Evolutionary conservation across 1,284 basidiomycete genomes (phyloP).

Genomic region (Pseudozyma tsukubaensis): DNA sequence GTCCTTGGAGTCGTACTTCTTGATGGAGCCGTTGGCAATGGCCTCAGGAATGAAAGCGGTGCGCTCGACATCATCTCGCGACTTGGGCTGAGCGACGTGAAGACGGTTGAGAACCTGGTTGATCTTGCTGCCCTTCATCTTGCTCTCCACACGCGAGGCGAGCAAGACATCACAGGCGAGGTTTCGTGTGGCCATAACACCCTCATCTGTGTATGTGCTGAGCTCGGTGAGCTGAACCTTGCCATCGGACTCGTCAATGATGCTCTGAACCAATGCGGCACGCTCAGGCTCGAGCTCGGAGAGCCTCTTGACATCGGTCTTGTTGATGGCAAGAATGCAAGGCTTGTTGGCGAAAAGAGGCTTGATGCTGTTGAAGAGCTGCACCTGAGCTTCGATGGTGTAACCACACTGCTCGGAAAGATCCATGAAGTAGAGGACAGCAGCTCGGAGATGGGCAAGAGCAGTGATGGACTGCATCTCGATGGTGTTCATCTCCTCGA

Average conservation of each 20-base stretch:
- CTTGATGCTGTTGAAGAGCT: constrained; percentile 69
- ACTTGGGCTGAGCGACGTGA: constrained; percentile 65
- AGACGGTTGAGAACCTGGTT: constrained; percentile 66
- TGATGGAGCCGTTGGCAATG: constrained; percentile 51
- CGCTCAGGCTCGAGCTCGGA: constrained; percentile 61
- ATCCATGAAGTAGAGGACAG: constrained; percentile 69
- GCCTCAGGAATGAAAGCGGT: constrained; percentile 61
- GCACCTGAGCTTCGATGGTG: constrained; percentile 67
- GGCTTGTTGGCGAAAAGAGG: constrained; percentile 68
- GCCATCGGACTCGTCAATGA: constrained; percentile 62
- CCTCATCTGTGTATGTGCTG: constrained; percentile 68
- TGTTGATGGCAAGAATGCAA: constrained; percentile 67
- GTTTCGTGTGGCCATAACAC: constrained; percentile 66
- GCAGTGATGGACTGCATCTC: constrained; percentile 69
- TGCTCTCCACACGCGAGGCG: constrained; percentile 63
- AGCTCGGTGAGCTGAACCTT: constrained; percentile 64
- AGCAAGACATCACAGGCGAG: constrained; percentile 66
- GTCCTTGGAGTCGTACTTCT: constrained; percentile 64
- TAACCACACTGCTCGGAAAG: constrained; percentile 68
- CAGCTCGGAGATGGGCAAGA: constrained; percentile 66
- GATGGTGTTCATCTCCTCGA: constrained; percentile 69
- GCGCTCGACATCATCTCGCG: constrained; percentile 63
- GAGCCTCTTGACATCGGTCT: constrained; percentile 62
- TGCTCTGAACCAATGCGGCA: constrained; percentile 56
- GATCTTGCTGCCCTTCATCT: constrained; percentile 65